Percentiles rank a stretch among this genome's conserved stretches.
Conservation (phyloP, 495 filamentous ascomycete species). For the Lichenothelia convexa region DNA sequence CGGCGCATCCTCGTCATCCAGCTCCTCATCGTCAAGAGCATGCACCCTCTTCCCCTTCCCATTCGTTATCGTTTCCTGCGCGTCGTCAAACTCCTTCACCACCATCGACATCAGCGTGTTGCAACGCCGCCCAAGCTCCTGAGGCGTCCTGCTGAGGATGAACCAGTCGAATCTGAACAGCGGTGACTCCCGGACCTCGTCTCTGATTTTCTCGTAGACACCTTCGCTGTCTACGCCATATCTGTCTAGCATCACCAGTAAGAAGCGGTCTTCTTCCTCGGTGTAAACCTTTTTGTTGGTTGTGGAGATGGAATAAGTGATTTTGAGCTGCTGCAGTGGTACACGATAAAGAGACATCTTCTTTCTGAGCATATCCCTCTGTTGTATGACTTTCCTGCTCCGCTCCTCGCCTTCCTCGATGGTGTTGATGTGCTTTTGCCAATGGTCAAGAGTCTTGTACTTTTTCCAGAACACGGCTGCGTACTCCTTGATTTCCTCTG, state of each 20-base stretch:
- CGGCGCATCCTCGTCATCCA: conserved; percentile 55
- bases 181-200: conserved; percentile 70
- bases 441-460: conserved; percentile 74
- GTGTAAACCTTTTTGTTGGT: conserved; percentile 99
- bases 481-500: conserved; percentile 71
- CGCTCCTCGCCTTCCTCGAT: conserved; percentile 89
- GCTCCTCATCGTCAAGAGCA: conserved; percentile 56
- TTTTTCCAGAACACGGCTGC: conserved; percentile 89
- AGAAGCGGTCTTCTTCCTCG: conserved; percentile 93
- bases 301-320: conserved; percentile 96
- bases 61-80: conserved; percentile 29
- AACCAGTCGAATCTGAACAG: conserved; percentile 99
- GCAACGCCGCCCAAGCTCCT: conserved; percentile 80
- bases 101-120: conserved; percentile 89
- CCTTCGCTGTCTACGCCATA: conserved; percentile 45
- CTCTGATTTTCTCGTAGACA: conserved; percentile 23
- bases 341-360: conserved; percentile 94
- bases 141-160: conserved; percentile 82
- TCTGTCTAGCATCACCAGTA: conserved; percentile 81
- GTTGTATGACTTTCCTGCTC: conserved; percentile 69
- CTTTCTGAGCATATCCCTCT: conserved; percentile 81
- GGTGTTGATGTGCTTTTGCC: conserved; percentile 64
- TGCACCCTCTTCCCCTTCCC: conserved; percentile 49
- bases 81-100: conserved; percentile 71
- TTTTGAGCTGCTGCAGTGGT: conserved; percentile 89